Conservation (phyloP, 371 early-diverging fungal genomes). For the Thermomucor indicae-seudaticae region DNA sequence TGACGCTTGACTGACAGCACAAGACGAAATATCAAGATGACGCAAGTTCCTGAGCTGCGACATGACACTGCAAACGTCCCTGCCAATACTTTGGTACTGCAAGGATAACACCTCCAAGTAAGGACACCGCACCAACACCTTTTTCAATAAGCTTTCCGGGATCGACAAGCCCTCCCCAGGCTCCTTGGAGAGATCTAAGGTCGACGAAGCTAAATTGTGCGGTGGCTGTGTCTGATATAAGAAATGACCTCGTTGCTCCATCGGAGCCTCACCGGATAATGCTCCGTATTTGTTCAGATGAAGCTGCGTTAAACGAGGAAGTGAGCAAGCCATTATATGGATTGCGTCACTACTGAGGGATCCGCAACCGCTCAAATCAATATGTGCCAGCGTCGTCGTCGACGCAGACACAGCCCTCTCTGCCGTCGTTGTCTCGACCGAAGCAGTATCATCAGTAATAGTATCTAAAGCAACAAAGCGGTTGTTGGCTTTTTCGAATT, state of each 20-base stretch:
- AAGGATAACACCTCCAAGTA: slow-evolving; percentile 20
- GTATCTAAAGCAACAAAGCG: too few relatives aligned
- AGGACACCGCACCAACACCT: slow-evolving; percentile 3
- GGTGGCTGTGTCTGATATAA: slow-evolving; percentile 38
- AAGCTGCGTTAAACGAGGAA: slow-evolving; percentile 16
- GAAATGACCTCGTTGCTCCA: slow-evolving; percentile 35
- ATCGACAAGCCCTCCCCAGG: slow-evolving; percentile 14
- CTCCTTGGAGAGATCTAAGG: slow-evolving; percentile 32
- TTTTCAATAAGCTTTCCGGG: slow-evolving; percentile 12
- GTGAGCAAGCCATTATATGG: slow-evolving; percentile 15
- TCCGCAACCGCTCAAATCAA: slow-evolving; percentile 36
- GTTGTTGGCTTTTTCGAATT: too few relatives aligned
- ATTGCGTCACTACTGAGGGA: slow-evolving; percentile 22
- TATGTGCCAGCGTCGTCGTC: too few relatives aligned
- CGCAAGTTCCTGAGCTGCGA: slow-evolving; percentile 9
- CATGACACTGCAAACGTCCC: slow-evolving; percentile 7
- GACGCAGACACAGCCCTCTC: too few relatives aligned
- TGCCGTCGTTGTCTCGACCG: too few relatives aligned
- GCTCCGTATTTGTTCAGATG: slow-evolving; percentile 22
- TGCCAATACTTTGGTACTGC: slow-evolving; percentile 26
- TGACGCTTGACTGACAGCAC: slow-evolving; percentile 17
- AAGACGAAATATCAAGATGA: slow-evolving; percentile 36
- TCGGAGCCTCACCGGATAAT: slow-evolving; percentile 1
- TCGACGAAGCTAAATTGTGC: slow-evolving; percentile 26
- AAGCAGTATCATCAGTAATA: too few relatives aligned